Evolutionary conservation across 2,329 filamentous ascomycete genomes (phyloP).

Genomic region (Colletotrichum karsti): DNA sequence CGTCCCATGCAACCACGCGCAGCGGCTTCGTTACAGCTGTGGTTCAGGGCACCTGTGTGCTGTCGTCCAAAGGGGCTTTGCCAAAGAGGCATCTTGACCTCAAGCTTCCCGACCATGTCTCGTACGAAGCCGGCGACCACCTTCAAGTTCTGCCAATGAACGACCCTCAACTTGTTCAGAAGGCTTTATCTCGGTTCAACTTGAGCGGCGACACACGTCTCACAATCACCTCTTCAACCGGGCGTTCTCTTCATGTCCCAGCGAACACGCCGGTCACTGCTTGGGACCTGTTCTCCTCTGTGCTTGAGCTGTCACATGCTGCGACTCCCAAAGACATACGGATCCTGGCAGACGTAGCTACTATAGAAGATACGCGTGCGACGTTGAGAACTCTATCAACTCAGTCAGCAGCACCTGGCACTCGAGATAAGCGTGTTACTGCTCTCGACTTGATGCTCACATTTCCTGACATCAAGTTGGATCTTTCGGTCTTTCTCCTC

Average conservation of each 20-base stretch:
- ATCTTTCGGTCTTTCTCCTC: neutral
- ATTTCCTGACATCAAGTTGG: neutral
- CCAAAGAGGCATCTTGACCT: neutral
- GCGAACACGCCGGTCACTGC: neutral
- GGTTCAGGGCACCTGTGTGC: slow-evolving; percentile 57
- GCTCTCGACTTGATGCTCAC: neutral
- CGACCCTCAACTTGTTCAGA: neutral
- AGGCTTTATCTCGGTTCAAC: neutral
- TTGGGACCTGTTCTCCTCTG: neutral
- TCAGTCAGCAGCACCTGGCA: too few relatives aligned
- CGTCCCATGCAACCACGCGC: slow-evolving; percentile 62
- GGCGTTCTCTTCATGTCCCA: neutral
- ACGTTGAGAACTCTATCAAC: neutral
- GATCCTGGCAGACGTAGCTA: neutral
- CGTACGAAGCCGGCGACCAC: neutral
- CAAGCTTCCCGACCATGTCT: neutral
- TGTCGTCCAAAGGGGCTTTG: slow-evolving; percentile 43
- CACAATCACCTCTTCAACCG: neutral
- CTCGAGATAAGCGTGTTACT: neutral
- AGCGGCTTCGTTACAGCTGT: slow-evolving; percentile 63
- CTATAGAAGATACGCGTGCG: neutral
- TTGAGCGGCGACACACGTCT: neutral
- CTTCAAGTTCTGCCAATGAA: neutral
- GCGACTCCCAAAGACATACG: neutral
- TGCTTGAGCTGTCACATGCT: neutral